Evolutionary conservation across 345 rosid genomes (phyloP), one percentile per base, ranked within the genome.

Genomic region (Murraya paniculata): DNA sequence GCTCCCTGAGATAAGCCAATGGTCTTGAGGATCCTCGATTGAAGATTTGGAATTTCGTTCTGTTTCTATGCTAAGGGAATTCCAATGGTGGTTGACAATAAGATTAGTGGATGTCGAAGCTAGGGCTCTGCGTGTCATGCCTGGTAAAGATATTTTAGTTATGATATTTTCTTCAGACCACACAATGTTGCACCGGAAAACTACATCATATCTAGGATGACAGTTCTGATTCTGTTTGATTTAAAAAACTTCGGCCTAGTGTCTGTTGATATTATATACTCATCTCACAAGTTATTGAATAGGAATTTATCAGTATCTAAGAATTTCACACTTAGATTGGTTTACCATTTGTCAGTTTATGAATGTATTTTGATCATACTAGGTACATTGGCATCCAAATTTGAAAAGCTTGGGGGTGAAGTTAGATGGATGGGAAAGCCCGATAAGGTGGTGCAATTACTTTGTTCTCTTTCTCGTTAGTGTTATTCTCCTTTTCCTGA

Each of bases 341-440:
- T 41, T 64, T 27, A 35, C 30, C 31, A 53, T 68, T 77, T 41
- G 31, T n/a, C n/a, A n/a, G n/a, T 21, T 67, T 27, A 35, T 56
- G 56, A 7, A 65, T 25, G 65, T 22, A 14, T 27, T 28, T 71
- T 60, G 8, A 62, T 75, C 36, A 73, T 81, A 7, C 69, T 72
- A 91, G 95, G 97, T 79, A 89, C 94, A 7, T 84, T 96, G 82
- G 99, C 94, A 65, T 84, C 94, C 64, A 92, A 89, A 82, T 95
- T 89, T 78, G 97, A 95, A 88, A 89, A 92, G 81, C 89, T 93
- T 50, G 96, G 98, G 13, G 98, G 94, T 81, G 96, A 91, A 80
- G 98, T 95, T 66, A 95, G 87, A 83, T 95, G 98, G 98, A 95
- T 93, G 94, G 99, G 99, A 25, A 93, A 93, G 81, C 99, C 99